These are phyloP conservation scores for Sarocladiaceae sp. DNA, from an alignment of 2,329 filamentous ascomycete genomes.

Conservation along the genomic window DNA sequence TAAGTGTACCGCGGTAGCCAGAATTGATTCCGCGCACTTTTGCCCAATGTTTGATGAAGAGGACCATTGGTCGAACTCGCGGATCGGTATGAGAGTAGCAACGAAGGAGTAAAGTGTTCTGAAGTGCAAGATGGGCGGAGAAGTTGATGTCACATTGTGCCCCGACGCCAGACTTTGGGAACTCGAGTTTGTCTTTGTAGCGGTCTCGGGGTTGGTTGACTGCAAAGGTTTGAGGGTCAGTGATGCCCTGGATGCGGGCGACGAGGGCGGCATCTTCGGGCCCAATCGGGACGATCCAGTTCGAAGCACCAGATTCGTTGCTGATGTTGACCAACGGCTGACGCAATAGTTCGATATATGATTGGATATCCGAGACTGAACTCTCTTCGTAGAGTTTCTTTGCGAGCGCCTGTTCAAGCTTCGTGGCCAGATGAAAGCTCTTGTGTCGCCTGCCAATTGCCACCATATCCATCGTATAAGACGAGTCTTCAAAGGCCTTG, in stretches of 20 bases:
- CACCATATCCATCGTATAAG: constrained; percentile 25
- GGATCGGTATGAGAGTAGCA: constrained; percentile 79
- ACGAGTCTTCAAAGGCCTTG: constrained; percentile 13
- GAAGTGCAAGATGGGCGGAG: constrained; percentile 74
- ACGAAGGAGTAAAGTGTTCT: constrained; percentile 77
- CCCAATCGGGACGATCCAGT: constrained; percentile 30
- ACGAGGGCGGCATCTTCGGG: constrained; percentile 29
- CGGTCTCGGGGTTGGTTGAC: constrained; percentile 49
- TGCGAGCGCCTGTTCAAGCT: constrained; percentile 51
- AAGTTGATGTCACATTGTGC: constrained; percentile 94
- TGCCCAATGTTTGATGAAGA: constrained; percentile 90
- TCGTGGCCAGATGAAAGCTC: constrained; percentile 49
- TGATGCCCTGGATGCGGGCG: constrained; percentile 38
- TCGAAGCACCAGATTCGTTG: not conserved
- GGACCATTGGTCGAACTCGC: constrained; percentile 71
- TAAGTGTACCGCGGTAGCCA: constrained; percentile 79
- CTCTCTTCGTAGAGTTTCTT: constrained; percentile 40
- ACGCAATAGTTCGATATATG: constrained; percentile 49
- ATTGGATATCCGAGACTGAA: constrained; percentile 31
- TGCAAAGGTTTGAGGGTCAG: constrained; percentile 45
- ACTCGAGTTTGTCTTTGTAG: constrained; percentile 63
- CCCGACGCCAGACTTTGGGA: constrained; percentile 71
- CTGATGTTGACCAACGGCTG: constrained; percentile 18
- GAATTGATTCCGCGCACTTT: constrained; percentile 83
- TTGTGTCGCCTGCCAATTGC: constrained; percentile 47